Base-by-base conservation (phyloP, 352 stramenopile species). In the Phytophthora cryptogea region DNA sequence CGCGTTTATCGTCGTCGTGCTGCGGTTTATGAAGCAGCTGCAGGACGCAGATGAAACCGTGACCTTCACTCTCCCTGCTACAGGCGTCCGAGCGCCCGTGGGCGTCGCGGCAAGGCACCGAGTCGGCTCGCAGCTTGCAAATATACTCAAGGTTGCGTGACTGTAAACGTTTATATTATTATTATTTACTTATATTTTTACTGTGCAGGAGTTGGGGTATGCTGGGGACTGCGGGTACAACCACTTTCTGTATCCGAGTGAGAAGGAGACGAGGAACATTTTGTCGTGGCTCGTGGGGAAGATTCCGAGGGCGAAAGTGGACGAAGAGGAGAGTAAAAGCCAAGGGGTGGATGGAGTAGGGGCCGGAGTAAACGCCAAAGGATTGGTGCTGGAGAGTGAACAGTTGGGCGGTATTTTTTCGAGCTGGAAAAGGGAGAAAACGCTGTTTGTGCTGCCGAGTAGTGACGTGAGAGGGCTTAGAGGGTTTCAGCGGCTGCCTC, bases 181-280 rank as follows among this genome's bases (percentile, higher is more conserved):
- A 44, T 49, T 41, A 13, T 41, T 30, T 44, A 27, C 26, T 17
- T 17, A 53, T 42, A 35, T 16, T 68, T 43, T 30, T 48, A 23
- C 40, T 36, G 31, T 30, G 1, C 42, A 94, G 85, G 78, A 90
- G 26, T 67, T 92, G 10, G 88, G 88, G 4, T 96, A 91, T 59
- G 73, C 70, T 16, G 83, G 85, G 13, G 86, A 96, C 46, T 95
- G 85, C 51, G 86, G 88, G 0, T 96, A 96, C 67, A 94, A 95
- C 54, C 78, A 94, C 62, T 91, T 96, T 42, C 59, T 96, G 56
- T 96, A 96, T 59, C 88, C 88, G 14, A 92, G 58, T 14, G 88
- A 93, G 67, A 87, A 87, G 50, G 81, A 93, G 43, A 92, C 88
- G 48, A 76, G 82, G 9, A 76, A 68, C 7, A 88, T 96, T 41